These are phyloP conservation scores for Kalanchoe fedtschenkoi DNA, from an alignment of 164 flowering plant genomes.

Conservation along the genomic window DNA sequence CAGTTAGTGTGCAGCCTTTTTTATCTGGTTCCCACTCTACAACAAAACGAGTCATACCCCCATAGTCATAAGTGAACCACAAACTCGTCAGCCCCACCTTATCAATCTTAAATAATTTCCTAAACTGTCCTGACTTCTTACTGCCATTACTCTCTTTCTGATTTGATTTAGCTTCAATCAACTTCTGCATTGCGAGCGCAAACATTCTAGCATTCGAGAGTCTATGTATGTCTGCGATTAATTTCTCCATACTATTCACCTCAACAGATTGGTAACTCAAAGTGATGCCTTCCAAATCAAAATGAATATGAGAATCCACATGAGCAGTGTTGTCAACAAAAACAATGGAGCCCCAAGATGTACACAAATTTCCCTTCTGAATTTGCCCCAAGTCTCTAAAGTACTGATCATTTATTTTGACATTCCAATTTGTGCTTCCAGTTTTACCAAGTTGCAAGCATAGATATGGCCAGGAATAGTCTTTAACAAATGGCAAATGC, in stretches of 20 bases:
- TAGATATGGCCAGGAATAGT: constrained; percentile 75
- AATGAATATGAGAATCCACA: constrained; percentile 80
- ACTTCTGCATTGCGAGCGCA: constrained; percentile 83
- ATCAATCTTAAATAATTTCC: constrained; percentile 77
- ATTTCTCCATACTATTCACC: constrained; percentile 68
- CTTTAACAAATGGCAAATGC: constrained; percentile 64
- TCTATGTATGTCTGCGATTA: constrained; percentile 81
- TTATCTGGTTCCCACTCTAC: constrained; percentile 96
- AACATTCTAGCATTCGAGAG: constrained; percentile 87
- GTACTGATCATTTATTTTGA: constrained; percentile 84
- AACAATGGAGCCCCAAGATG: constrained; percentile 85
- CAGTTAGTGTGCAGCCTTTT: constrained; percentile 99
- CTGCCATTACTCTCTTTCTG: constrained; percentile 51
- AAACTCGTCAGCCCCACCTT: constrained; percentile 92
- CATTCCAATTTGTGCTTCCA: constrained; percentile 95
- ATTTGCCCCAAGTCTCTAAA: constrained; percentile 92
- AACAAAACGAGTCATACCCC: constrained; percentile 87
- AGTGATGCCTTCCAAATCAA: constrained; percentile 84
- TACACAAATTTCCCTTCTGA: constrained; percentile 54
- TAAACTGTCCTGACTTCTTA: constrained; percentile 55
- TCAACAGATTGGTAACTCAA: constrained; percentile 74
- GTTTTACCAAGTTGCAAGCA: constrained; percentile 89
- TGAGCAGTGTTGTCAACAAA: constrained; percentile 89
- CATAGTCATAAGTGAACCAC: constrained; percentile 95
- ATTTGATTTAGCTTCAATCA: constrained; percentile 74